Conservation (phyloP, 108 stramenopile species). For the Poteriospumella lacustris region DNA sequence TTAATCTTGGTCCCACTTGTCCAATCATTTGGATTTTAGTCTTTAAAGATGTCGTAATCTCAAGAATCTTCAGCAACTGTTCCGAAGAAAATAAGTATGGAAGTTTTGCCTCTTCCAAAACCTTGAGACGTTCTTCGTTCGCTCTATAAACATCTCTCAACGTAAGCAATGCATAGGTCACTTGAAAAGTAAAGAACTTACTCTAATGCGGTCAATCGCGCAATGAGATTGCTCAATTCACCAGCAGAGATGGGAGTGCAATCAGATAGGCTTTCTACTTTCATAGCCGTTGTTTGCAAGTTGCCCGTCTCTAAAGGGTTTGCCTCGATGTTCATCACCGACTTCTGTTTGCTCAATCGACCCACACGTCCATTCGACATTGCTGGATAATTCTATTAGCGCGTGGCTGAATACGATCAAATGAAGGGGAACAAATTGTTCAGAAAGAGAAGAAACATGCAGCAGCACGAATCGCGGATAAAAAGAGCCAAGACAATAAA, state of each 20-base stretch:
- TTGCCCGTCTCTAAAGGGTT: background rate
- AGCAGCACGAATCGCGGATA: background rate
- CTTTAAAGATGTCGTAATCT: background rate
- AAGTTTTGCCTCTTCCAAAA: background rate
- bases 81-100: conserved; percentile 13
- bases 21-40: conserved; percentile 1
- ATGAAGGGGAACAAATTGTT: background rate
- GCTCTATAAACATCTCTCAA: background rate
- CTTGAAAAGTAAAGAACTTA: background rate
- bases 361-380: no score
- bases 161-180: background rate
- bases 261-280: background rate
- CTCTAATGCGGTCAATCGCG: background rate
- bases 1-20: background rate
- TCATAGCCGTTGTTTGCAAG: background rate
- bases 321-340: background rate
- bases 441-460: background rate
- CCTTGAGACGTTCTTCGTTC: background rate
- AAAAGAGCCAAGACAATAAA: no score
- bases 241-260: background rate
- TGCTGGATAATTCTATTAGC: background rate
- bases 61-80: background rate
- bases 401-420: background rate
- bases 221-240: background rate
- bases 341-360: background rate